These are phyloP conservation scores for Corrigiola litoralis DNA, from an alignment of 179 eudicot species.

Conservation along the genomic window DNA sequence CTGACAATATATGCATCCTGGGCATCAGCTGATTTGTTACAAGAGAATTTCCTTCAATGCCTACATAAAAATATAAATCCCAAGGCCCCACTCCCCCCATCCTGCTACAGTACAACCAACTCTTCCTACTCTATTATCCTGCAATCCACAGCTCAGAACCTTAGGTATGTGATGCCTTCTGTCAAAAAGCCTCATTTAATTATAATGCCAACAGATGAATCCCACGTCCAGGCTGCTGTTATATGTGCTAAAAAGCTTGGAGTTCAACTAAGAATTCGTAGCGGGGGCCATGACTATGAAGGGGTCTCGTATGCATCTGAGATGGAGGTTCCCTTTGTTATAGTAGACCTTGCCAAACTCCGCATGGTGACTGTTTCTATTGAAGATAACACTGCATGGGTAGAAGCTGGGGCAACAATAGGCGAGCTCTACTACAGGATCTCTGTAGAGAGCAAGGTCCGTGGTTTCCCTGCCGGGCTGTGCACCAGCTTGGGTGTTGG, in stretches of 20 bases:
- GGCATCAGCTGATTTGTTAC: conserved; percentile 12
- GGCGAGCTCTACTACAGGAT: conserved; percentile 47
- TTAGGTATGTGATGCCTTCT: conserved; percentile 30
- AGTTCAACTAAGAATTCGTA: conserved; percentile 33
- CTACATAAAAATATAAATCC: conserved; percentile 16
- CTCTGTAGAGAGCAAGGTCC: conserved; percentile 32
- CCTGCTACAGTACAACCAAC: conserved; percentile 23
- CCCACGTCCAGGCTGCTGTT: conserved; percentile 29
- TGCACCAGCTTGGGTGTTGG: conserved; percentile 37
- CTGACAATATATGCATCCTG: conserved; percentile 20
- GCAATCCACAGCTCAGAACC: conserved; percentile 30
- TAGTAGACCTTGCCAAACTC: conserved; percentile 41
- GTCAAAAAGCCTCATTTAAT: conserved; percentile 30
- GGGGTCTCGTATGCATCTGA: conserved; percentile 32
- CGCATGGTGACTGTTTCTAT: conserved; percentile 29
- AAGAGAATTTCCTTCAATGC: conserved; percentile 25
- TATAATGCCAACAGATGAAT: conserved; percentile 22
- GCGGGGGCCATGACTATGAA: conserved; percentile 41
- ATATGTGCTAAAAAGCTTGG: conserved; percentile 27
- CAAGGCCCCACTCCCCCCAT: conserved; percentile 24
- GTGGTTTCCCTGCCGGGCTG: conserved; percentile 34
- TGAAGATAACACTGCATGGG: conserved; percentile 47
- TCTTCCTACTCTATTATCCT: conserved; percentile 26
- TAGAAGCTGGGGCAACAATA: conserved; percentile 45
- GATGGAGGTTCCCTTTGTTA: conserved; percentile 29